Conservation (phyloP, 1,139 yeast genomes). For the Eremothecium sinecaudum region DNA sequence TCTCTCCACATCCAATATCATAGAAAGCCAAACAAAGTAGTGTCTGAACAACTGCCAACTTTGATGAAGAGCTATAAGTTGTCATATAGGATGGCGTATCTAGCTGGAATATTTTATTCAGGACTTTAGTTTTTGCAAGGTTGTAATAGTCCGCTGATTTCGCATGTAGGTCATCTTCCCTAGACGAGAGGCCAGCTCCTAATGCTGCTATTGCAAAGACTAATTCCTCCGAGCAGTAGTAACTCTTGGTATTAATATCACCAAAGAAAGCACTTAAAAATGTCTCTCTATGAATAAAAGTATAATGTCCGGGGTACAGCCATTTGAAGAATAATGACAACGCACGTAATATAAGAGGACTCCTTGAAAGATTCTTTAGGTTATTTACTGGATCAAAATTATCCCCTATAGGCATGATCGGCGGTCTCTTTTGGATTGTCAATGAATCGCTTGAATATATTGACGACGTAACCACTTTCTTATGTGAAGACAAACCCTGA, state of each 20-base stretch:
- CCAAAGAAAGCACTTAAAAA: conserved; percentile 46
- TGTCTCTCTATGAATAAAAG: conserved; percentile 54
- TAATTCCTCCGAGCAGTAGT: conserved; percentile 43
- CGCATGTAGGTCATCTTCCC: conserved; percentile 33
- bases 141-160: conserved; percentile 39
- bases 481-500: conserved; percentile 3
- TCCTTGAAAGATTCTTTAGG: conserved; percentile 43
- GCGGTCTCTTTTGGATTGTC: conserved; percentile 12
- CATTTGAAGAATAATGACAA: conserved; percentile 48
- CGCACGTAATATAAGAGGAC: conserved; percentile 34
- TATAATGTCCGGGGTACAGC: conserved; percentile 54
- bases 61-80: conserved; percentile 23
- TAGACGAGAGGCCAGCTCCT: conserved; percentile 44
- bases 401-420: conserved; percentile 5
- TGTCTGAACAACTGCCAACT: conserved; percentile 36
- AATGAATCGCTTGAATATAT: conserved; percentile 25
- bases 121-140: conserved; percentile 38
- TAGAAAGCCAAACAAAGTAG: conserved; percentile 44
- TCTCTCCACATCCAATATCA: conserved; percentile 48
- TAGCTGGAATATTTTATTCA: conserved; percentile 37
- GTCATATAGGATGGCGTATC: conserved; percentile 18
- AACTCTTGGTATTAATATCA: conserved; percentile 35
- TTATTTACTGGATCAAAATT: conserved; percentile 31
- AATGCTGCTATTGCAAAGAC: conserved; percentile 48
- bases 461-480: conserved; percentile 13